Evolutionary conservation across 768 basidiomycete genomes (phyloP).

Genomic region (Lepiota subincarnata): DNA sequence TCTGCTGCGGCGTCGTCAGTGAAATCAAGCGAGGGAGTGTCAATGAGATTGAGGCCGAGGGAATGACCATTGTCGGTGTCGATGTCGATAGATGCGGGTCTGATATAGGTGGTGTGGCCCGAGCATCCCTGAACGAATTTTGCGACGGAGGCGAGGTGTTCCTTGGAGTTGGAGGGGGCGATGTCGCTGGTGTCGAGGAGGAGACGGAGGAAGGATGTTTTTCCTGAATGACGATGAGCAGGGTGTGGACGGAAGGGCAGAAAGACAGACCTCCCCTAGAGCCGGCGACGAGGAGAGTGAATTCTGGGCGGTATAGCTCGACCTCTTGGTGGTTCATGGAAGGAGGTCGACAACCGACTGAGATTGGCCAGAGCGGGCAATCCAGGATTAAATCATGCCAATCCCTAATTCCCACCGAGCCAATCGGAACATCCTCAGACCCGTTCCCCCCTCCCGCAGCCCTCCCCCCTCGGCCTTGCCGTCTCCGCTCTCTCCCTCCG

Average conservation of each 20-base stretch:
- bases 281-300: conserved; percentile 79
- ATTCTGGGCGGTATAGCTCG: conserved; percentile 37
- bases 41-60: conserved; percentile 68
- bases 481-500: neutral
- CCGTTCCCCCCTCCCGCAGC: conserved; percentile 18
- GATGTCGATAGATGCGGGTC: conserved; percentile 69
- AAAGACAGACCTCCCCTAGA: conserved; percentile 57
- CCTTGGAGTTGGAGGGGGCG: conserved; percentile 56
- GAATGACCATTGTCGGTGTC: conserved; percentile 49
- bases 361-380: conserved; percentile 60
- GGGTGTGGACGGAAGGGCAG: conserved; percentile 13
- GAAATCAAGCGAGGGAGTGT: conserved; percentile 80
- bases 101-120: conserved; percentile 69
- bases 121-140: conserved; percentile 77
- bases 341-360: conserved; percentile 47
- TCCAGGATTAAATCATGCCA: conserved; percentile 50
- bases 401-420: conserved; percentile 54
- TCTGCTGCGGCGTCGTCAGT: conserved; percentile 62
- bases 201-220: conserved; percentile 83
- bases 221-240: conserved; percentile 41
- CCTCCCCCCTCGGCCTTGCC: neutral
- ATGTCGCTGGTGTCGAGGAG: conserved; percentile 78
- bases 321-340: conserved; percentile 61
- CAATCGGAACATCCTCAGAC: conserved; percentile 57
- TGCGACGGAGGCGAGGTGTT: conserved; percentile 76